phyloP scores from a whole-genome alignment of 495 filamentous ascomycete species.

The Pyrenula massariospora region DNA sequence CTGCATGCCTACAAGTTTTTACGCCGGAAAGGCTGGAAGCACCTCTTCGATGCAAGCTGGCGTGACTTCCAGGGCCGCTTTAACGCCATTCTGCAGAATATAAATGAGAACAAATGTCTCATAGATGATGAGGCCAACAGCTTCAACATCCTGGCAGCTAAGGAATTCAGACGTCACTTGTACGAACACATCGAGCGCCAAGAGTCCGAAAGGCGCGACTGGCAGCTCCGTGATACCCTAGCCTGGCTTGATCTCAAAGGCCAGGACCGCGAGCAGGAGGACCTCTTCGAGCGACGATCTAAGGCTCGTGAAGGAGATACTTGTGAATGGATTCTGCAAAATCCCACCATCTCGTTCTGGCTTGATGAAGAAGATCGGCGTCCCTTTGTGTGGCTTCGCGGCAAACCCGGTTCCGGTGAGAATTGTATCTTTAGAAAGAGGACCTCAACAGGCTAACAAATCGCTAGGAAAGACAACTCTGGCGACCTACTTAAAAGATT shows the following conservation, averaged over 20 bases:
- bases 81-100: slow-evolving; percentile 21
- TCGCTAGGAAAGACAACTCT: background rate
- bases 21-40: slow-evolving; percentile 24
- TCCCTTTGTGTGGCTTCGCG: background rate
- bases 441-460: background rate
- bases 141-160: slow-evolving; percentile 15
- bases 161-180: slow-evolving; percentile 5
- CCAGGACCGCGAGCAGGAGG: background rate
- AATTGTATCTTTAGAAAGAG: background rate
- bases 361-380: background rate
- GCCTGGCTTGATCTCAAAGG: background rate
- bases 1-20: slow-evolving; percentile 33
- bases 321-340: background rate
- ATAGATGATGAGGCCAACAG: slow-evolving; percentile 22
- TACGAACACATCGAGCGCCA: no score
- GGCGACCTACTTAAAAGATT: background rate
- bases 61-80: slow-evolving; percentile 25
- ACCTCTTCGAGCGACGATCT: background rate
- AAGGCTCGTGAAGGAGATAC: background rate
- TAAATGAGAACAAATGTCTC: slow-evolving; percentile 21
- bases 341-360: background rate
- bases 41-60: slow-evolving; percentile 29
- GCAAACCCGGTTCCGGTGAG: background rate
- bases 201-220: background rate
- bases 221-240: background rate